These are phyloP conservation scores for Raphanus raphanistrum DNA, from an alignment of 345 rosid species.

Conservation along the genomic window DNA sequence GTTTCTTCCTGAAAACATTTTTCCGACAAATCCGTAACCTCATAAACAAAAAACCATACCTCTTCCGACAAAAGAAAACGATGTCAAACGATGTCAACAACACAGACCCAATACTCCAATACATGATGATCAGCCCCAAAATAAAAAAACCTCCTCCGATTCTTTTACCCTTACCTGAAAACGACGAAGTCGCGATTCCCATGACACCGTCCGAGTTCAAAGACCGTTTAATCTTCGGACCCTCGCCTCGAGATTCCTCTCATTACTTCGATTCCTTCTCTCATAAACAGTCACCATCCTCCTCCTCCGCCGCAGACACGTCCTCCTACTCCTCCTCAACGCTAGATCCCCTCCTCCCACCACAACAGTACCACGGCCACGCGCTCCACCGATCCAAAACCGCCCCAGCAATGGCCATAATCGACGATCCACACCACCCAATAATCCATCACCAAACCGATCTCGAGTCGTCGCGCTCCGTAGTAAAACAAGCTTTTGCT, in stretches of 20 bases:
- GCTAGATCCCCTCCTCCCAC: constrained; percentile 32
- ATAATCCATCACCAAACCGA: constrained; percentile 47
- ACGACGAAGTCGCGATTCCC: constrained; percentile 52
- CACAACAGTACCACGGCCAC: constrained; percentile 28
- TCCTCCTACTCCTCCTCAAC: constrained; percentile 26
- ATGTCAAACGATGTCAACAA: constrained; percentile 33
- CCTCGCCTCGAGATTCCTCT: constrained; percentile 51
- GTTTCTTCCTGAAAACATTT: neutral
- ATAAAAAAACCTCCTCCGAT: constrained; percentile 36
- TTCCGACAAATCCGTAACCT: neutral
- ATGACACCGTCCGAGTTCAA: constrained; percentile 73
- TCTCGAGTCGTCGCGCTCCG: constrained; percentile 46
- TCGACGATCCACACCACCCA: constrained; percentile 48
- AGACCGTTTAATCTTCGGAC: constrained; percentile 87
- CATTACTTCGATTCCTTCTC: constrained; percentile 54
- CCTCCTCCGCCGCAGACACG: constrained; percentile 11
- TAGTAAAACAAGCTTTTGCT: constrained; percentile 63
- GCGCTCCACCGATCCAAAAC: constrained; percentile 84
- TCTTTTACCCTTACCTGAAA: constrained; percentile 71
- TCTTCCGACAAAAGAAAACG: constrained; percentile 18
- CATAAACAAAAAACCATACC: neutral
- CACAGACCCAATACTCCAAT: constrained; percentile 60
- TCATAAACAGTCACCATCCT: constrained; percentile 39
- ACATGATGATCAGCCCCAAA: constrained; percentile 44
- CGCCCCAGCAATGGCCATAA: constrained; percentile 88